Base-by-base conservation (phyloP, 2,329 filamentous ascomycete species). In the Davidsoniella virescens region DNA sequence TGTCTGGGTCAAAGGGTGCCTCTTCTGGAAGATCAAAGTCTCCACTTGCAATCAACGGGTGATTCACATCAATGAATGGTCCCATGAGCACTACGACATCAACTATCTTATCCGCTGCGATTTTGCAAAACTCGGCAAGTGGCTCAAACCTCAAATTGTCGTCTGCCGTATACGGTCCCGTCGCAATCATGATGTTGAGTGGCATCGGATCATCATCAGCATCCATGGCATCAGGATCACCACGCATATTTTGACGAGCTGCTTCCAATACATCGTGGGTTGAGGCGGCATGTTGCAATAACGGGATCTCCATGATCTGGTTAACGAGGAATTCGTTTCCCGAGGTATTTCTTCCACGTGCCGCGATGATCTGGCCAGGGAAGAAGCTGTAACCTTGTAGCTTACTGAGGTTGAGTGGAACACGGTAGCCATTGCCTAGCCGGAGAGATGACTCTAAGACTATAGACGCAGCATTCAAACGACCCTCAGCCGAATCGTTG, bases 111-210 rank as follows among this genome's bases (percentile, higher is more conserved):
- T 86, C 78, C 14, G 78, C 79, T 7, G 88, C 87, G 58, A 82
- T 80, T 56, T 75, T 74, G 61, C 90, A 90, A 14, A 98, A 72
- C 26, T 84, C 78, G 59, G 87, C 80, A 1, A 98, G 69, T 6
- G 90, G 84, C 59, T 93, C 84, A 61, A 88, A 98, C 56, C 87
- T 83, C 43, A 98, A 78, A 60, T 93, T 93, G 59, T 90, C 84
- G 57, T 96, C 88, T 2, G 87, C 79, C 0, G 88, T 94, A 64
- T 93, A 98, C 0, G 92, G 92, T 0, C 92, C 92, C 0, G 87
- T 77, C 1, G 83, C 86, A 52, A 90, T 73, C 37, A 95, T 64
- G 47, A 94, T 69, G 58, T 75, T 87, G 16, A 96, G 65, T 0
- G 90, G 87, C 7, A 77, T 68, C 6, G 54, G 53, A 12, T 64